Conservation (phyloP, 768 basidiomycete species). For the Xerocomellus dryophilus region DNA sequence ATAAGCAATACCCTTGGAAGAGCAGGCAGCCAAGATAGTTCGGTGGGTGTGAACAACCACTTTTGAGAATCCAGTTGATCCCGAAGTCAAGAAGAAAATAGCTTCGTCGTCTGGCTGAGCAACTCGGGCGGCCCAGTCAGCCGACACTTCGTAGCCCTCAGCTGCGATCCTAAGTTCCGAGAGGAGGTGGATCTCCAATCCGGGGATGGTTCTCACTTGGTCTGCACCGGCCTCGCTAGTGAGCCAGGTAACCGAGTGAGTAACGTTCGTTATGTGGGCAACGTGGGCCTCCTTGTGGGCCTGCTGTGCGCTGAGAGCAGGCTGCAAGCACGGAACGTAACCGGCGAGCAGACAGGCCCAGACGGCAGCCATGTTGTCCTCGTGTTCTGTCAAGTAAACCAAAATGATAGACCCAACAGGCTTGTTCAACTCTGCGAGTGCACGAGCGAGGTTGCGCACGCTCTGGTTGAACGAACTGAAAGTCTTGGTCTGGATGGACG, state of each 20-base stretch:
- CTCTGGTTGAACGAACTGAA: slow-evolving; percentile 18
- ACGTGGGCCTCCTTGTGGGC: slow-evolving; percentile 28
- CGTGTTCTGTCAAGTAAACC: slow-evolving; percentile 29
- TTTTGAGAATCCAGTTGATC: slow-evolving; percentile 41
- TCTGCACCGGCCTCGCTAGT: slow-evolving; percentile 26
- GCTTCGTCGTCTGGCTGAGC: slow-evolving; percentile 27
- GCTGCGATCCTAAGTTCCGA: slow-evolving; percentile 22
- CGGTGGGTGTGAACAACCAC: slow-evolving; percentile 38
- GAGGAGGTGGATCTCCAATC: slow-evolving; percentile 25
- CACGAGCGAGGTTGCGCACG: slow-evolving; percentile 17
- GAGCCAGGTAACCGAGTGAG: slow-evolving; percentile 22
- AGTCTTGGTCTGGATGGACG: slow-evolving; percentile 17
- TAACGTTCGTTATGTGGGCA: slow-evolving; percentile 19
- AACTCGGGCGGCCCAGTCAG: slow-evolving; percentile 10
- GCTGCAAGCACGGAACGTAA: slow-evolving; percentile 30
- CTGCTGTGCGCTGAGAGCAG: slow-evolving; percentile 29
- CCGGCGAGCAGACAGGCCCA: slow-evolving; percentile 30
- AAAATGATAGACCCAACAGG: slow-evolving; percentile 23
- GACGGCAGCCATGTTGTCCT: slow-evolving; percentile 30
- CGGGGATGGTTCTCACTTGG: slow-evolving; percentile 18
- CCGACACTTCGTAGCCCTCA: slow-evolving; percentile 2
- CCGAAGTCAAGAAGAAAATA: slow-evolving; percentile 37
- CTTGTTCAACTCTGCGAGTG: slow-evolving; percentile 14
- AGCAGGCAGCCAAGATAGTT: slow-evolving; percentile 33
- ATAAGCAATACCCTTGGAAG: slow-evolving; percentile 34